Conservation (phyloP, 768 basidiomycete species). For the Lactarius trivialis region DNA sequence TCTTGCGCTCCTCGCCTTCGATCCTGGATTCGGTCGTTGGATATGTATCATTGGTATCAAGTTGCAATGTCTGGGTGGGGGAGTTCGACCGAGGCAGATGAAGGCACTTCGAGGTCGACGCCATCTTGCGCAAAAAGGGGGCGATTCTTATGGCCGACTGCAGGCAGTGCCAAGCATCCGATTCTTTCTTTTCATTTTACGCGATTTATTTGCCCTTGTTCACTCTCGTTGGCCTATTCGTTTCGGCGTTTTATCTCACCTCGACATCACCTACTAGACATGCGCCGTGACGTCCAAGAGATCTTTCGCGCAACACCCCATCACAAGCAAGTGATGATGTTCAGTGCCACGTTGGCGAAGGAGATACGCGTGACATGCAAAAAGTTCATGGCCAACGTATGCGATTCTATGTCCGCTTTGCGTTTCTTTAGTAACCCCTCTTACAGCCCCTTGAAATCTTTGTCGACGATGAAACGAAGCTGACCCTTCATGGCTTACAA, state of each 20-base stretch:
- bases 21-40: slow-evolving; percentile 25
- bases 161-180: slow-evolving; percentile 13
- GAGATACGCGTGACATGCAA: slow-evolving; percentile 97
- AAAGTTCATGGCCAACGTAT: slow-evolving; percentile 98
- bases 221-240: slow-evolving; percentile 47
- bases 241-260: slow-evolving; percentile 53
- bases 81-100: slow-evolving; percentile 10
- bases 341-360: slow-evolving; percentile 96
- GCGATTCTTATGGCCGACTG: slow-evolving; percentile 13
- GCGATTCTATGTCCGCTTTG: slow-evolving; percentile 30
- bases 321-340: slow-evolving; percentile 99
- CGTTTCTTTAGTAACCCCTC: slow-evolving; percentile 7
- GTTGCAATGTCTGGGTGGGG: slow-evolving; percentile 11
- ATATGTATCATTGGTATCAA: slow-evolving; percentile 15
- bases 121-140: slow-evolving; percentile 4
- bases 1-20: slow-evolving; percentile 18
- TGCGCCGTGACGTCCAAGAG: slow-evolving; percentile 99
- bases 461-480: slow-evolving; percentile 97
- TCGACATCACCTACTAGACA: slow-evolving; percentile 82
- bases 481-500: slow-evolving; percentile 95
- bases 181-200: slow-evolving; percentile 26
- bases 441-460: slow-evolving; percentile 95
- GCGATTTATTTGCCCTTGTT: slow-evolving; percentile 41
- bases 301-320: slow-evolving; percentile 98
- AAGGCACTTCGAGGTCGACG: slow-evolving; percentile 21